These are phyloP conservation scores for Plasmodium malariae DNA, from an alignment of 169 alveolate species.

Conservation along the genomic window DNA sequence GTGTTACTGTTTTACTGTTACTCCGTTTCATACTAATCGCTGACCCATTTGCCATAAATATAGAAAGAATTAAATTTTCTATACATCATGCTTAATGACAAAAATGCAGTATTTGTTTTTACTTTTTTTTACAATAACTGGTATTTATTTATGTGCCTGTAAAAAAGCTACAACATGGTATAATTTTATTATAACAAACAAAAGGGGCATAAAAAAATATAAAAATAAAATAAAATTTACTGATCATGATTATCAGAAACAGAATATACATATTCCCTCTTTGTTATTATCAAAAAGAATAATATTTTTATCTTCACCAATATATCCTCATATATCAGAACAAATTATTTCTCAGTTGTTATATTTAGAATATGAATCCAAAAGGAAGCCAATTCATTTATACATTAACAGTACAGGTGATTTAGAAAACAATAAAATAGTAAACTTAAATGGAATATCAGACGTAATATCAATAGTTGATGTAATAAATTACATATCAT, in stretches of 20 bases:
- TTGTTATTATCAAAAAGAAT: conserved; percentile 80
- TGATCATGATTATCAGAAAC: conserved; percentile 36
- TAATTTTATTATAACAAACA: conserved; percentile 25
- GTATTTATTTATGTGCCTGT: conserved; percentile 34
- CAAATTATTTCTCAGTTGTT: conserved; percentile 80
- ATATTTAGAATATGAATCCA: conserved; percentile 82
- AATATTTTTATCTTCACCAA: conserved; percentile 82
- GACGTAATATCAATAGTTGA: conserved; percentile 83
- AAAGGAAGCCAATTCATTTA: conserved; percentile 84
- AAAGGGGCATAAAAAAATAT: neutral
- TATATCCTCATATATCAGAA: conserved; percentile 81
- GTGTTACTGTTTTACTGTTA: too few species aligned
- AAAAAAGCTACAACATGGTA: conserved; percentile 9
- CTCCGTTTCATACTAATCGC: too few species aligned
- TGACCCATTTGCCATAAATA: too few species aligned
- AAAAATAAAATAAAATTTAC: conserved; percentile 1
- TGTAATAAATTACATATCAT: conserved; percentile 79
- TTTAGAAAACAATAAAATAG: conserved; percentile 72
- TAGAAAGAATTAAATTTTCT: too few species aligned
- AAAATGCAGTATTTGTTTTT: conserved; percentile 12
- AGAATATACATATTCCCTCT: conserved; percentile 74
- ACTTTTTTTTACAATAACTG: neutral
- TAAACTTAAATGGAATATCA: conserved; percentile 77
- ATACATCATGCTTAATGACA: too few species aligned
- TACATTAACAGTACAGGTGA: conserved; percentile 80